A percentile compares a stretch with the other conserved stretches of the same genome.
phyloP scores from a whole-genome alignment of 345 rosid genomes.

The Zanthoxylum bungeanum region DNA sequence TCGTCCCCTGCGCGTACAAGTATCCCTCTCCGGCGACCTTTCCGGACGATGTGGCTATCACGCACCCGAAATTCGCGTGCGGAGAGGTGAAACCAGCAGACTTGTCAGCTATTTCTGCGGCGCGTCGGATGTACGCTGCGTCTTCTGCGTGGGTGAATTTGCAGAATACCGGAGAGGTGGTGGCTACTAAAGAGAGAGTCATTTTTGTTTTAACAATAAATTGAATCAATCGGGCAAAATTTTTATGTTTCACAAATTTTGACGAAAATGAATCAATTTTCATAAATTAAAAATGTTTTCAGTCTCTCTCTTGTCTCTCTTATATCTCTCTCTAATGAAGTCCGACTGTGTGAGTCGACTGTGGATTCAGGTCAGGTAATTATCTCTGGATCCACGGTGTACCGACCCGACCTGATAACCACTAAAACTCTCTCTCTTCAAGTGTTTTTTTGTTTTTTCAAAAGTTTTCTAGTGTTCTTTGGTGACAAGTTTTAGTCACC shows the following conservation, averaged over 20 bases:
- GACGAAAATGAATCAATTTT: neutral
- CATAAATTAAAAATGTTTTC: neutral
- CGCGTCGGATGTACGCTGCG: constrained; percentile 55
- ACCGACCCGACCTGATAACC: no score
- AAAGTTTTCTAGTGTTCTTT: no score
- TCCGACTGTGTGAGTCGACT: no score
- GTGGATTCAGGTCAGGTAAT: neutral
- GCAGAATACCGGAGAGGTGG: constrained; percentile 33
- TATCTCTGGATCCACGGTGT: no score
- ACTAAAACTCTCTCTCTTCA: no score
- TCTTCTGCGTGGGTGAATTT: constrained; percentile 44
- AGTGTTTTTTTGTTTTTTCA: no score
- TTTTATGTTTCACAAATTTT: no score
- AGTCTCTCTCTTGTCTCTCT: neutral
- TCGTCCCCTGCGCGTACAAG: constrained; percentile 84
- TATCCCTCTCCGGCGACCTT: constrained; percentile 77
- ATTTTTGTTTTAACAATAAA: constrained; percentile 18
- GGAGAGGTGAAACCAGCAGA: constrained; percentile 88
- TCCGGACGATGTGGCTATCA: constrained; percentile 49
- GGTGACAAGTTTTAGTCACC: no score
- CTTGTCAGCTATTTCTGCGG: constrained; percentile 62
- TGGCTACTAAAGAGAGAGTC: constrained; percentile 33
- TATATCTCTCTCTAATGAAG: neutral
- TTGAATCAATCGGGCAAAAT: no score
- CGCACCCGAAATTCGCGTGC: constrained; percentile 91